Conservation (phyloP, 2,329 filamentous ascomycete genomes). For the Beauveria scarabaeidicola region DNA sequence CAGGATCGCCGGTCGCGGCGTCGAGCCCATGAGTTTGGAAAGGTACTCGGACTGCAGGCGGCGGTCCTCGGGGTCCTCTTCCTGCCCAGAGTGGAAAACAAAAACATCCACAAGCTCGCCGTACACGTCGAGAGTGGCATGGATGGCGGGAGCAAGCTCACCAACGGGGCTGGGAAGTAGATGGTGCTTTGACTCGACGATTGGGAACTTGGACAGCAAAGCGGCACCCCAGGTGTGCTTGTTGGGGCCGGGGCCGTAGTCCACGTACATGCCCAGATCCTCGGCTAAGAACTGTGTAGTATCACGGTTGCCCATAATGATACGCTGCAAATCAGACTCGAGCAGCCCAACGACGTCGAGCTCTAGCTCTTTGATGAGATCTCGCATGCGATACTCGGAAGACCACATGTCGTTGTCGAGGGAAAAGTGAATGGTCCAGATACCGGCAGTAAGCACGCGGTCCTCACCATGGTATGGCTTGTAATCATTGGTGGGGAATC, state of each 20-base stretch:
- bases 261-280: slow-evolving; percentile 96
- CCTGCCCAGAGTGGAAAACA: slow-evolving; percentile 97
- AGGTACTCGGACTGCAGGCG: slow-evolving; percentile 81
- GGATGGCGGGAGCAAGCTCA: slow-evolving; percentile 89
- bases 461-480: slow-evolving; percentile 80
- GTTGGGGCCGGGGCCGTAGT: slow-evolving; percentile 94
- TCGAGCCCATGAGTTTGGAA: slow-evolving; percentile 76
- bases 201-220: slow-evolving; percentile 92
- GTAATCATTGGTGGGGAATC: slow-evolving; percentile 90
- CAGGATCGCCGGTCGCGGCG: slow-evolving; percentile 70
- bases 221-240: slow-evolving; percentile 98
- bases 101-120: slow-evolving; percentile 86
- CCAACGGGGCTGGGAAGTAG: slow-evolving; percentile 88
- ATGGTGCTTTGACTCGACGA: slow-evolving; percentile 93
- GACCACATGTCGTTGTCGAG: slow-evolving; percentile 99
- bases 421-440: slow-evolving; percentile 98
- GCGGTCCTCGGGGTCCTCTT: slow-evolving; percentile 90
- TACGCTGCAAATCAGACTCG: slow-evolving; percentile 87
- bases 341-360: slow-evolving; percentile 94
- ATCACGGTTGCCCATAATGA: slow-evolving; percentile 99
- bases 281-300: slow-evolving; percentile 91
- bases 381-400: slow-evolving; percentile 85
- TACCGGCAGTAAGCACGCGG: slow-evolving; percentile 84
- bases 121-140: slow-evolving; percentile 92
- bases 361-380: slow-evolving; percentile 87